Percentiles rank a stretch among this genome's conserved stretches.
Evolutionary conservation across 2,329 filamentous ascomycete genomes (phyloP).

Genomic region (Neofusicoccum kwambonambiense): DNA sequence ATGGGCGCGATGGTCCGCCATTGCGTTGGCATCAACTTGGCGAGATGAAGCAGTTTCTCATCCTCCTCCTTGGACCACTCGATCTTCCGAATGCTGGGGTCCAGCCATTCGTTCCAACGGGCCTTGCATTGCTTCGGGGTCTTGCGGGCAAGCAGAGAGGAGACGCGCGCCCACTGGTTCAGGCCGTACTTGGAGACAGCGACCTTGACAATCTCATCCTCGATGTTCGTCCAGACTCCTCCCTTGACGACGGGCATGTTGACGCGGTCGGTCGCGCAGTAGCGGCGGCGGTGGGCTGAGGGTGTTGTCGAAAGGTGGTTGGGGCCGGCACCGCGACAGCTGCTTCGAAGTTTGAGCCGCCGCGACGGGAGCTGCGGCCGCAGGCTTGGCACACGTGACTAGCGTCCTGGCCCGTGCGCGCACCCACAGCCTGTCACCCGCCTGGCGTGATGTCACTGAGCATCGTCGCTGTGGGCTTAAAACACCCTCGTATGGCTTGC

Average conservation of each 20-base stretch:
- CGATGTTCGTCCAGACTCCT: constrained; percentile 68
- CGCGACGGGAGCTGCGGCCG: constrained; percentile 1
- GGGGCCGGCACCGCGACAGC: neutral
- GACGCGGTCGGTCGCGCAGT: constrained; percentile 21
- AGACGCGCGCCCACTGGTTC: constrained; percentile 93
- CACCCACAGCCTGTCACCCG: neutral
- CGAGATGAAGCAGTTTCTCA: constrained; percentile 92
- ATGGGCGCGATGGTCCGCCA: constrained; percentile 98
- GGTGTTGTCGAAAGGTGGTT: constrained; percentile 19
- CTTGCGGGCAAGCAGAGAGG: constrained; percentile 93
- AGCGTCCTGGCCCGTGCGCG: neutral
- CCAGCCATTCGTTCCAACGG: constrained; percentile 96
- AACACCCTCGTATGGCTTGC: no score
- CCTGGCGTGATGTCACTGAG: neutral
- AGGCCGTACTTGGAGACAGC: constrained; percentile 44
- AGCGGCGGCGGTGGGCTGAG: constrained; percentile 20
- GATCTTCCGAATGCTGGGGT: constrained; percentile 96
- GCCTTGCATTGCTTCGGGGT: constrained; percentile 99
- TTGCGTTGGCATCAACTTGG: constrained; percentile 98
- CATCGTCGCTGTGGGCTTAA: neutral
- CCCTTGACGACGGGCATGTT: constrained; percentile 65
- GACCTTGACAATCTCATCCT: constrained; percentile 96
- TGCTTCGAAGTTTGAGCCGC: constrained; percentile 16
- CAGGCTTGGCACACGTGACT: constrained; percentile 8
- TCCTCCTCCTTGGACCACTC: constrained; percentile 99